Percentiles rank a stretch among this genome's conserved stretches.
Evolutionary conservation across 2,329 filamentous ascomycete genomes (phyloP).

Genomic region (Coniochaeta ligniaria): DNA sequence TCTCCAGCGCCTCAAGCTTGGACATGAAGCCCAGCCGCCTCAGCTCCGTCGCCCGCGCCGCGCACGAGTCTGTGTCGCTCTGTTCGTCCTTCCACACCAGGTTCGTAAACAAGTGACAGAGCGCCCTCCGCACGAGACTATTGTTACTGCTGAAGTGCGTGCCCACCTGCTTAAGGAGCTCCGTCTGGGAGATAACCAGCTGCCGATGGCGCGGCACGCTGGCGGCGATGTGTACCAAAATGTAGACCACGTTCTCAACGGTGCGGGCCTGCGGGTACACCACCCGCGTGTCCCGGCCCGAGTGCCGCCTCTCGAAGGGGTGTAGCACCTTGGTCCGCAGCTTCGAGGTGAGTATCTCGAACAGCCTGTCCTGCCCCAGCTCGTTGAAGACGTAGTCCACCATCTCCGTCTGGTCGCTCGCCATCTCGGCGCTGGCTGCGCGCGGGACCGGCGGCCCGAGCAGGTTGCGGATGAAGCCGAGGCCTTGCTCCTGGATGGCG

Average conservation of each 20-base stretch:
- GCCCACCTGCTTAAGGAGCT: conserved; percentile 65
- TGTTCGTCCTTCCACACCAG: conserved; percentile 76
- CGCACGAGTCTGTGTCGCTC: conserved; percentile 56
- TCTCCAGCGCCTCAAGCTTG: conserved; percentile 53
- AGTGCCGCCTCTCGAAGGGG: conserved; percentile 38
- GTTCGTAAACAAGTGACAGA: conserved; percentile 81
- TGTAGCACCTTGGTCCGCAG: conserved; percentile 55
- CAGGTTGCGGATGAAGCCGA: conserved; percentile 85
- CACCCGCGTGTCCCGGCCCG: conserved; percentile 29
- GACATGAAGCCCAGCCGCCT: conserved; percentile 63
- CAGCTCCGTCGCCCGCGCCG: conserved; percentile 61
- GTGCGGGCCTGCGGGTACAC: conserved; percentile 60
- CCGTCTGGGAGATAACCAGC: conserved; percentile 67
- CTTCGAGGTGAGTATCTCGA: conserved; percentile 75
- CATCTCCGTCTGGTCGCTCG: conserved; percentile 57
- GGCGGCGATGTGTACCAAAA: conserved; percentile 84
- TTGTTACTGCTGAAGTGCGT: conserved; percentile 68
- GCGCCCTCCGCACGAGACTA: conserved; percentile 65
- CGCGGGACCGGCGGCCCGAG: conserved; percentile 52
- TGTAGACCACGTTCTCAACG: conserved; percentile 68
- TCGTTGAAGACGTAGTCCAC: conserved; percentile 76
- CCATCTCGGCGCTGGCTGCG: conserved; percentile 32
- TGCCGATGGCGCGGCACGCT: conserved; percentile 72
- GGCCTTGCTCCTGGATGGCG: conserved; percentile 81
- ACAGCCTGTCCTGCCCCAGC: conserved; percentile 70